Evolutionary conservation across 192 early-diverging fungal genomes (phyloP).

Genomic region (Coemansia sp.): DNA sequence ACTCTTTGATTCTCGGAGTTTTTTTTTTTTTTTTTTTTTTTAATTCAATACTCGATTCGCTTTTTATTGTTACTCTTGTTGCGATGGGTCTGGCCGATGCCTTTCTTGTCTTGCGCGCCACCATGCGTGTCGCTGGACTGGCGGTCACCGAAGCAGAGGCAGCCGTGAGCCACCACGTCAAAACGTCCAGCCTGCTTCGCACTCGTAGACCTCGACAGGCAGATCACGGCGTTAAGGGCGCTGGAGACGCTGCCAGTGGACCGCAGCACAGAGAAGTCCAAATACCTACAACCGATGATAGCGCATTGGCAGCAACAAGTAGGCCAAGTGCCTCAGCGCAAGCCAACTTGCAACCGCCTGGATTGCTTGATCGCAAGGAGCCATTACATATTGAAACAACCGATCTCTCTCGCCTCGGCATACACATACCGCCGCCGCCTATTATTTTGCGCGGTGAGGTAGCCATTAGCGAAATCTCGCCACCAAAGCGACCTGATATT

Average conservation of each 20-base stretch:
- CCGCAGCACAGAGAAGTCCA: not conserved
- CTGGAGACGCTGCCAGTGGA: not conserved
- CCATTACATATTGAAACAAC: constrained; percentile 11
- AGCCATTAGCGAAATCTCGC: not conserved
- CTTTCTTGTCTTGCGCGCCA: constrained; percentile 34
- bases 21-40: no score
- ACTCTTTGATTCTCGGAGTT: not conserved
- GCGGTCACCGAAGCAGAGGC: constrained; percentile 25
- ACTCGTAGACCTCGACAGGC: not conserved
- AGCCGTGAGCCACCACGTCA: constrained; percentile 9
- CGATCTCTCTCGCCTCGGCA: constrained; percentile 18
- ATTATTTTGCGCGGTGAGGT: constrained; percentile 16
- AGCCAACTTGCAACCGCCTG: constrained; percentile 21
- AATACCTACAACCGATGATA: not conserved
- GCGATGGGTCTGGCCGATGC: constrained; percentile 42
- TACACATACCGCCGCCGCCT: constrained; percentile 32
- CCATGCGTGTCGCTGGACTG: constrained; percentile 27
- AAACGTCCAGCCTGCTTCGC: constrained; percentile 33
- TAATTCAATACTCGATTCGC: not conserved
- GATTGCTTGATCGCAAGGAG: constrained; percentile 21
- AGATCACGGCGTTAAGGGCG: not conserved
- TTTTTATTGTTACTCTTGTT: not conserved
- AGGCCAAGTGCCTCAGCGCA: not conserved
- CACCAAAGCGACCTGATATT: not conserved
- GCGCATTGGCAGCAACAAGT: not conserved